Conservation (phyloP, 148 eudicot genomes). For the Fagopyrum homotropicum region DNA sequence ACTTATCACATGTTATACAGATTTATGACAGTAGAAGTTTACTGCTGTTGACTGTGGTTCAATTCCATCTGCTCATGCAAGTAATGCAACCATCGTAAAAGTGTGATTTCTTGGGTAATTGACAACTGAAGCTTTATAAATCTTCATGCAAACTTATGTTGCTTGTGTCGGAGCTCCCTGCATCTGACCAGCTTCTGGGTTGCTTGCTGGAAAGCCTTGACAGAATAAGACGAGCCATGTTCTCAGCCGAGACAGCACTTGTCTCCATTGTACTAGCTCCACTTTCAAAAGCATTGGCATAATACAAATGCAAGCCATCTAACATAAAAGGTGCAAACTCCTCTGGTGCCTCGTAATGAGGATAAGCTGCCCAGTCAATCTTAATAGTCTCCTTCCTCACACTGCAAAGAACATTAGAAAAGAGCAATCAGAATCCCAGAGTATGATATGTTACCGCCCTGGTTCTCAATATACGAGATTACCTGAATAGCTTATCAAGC, state of each 20-base stretch:
- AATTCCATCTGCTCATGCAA: too few species aligned
- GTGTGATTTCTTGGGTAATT: not conserved
- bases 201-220: conserved; percentile 31
- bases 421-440: not conserved
- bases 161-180: not conserved
- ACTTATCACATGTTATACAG: too few species aligned
- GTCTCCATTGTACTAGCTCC: conserved; percentile 98
- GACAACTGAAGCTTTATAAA: not conserved
- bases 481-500: conserved; percentile 80
- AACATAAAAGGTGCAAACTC: conserved; percentile 71
- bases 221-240: conserved; percentile 75
- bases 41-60: not conserved
- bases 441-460: not conserved
- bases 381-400: conserved; percentile 55
- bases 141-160: conserved; percentile 5
- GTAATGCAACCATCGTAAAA: not conserved
- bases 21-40: not conserved
- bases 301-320: conserved; percentile 75
- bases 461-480: conserved; percentile 12
- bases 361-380: conserved; percentile 91
- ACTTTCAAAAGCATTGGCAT: conserved; percentile 90
- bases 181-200: not conserved
- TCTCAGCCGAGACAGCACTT: conserved; percentile 90
- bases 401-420: conserved; percentile 22
- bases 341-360: conserved; percentile 84